Conservation (phyloP, 2,329 filamentous ascomycete genomes). For the Thielaviopsis cerberus region DNA sequence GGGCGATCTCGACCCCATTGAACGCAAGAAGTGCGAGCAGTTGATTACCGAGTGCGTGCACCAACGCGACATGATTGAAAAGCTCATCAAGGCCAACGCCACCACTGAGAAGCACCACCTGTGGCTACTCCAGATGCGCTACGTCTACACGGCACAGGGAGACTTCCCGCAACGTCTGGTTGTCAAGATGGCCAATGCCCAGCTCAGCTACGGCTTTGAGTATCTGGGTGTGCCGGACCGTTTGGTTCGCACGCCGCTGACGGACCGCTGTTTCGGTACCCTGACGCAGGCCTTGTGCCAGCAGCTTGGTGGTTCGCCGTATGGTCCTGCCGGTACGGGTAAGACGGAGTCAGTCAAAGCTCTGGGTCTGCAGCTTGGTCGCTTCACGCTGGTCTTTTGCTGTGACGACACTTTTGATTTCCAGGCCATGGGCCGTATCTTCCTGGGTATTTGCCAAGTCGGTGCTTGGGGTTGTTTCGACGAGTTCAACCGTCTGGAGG, state of each 20-base stretch:
- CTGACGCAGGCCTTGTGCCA: constrained; percentile 92
- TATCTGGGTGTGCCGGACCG: constrained; percentile 93
- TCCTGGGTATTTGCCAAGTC: constrained; percentile 96
- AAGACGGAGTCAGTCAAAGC: constrained; percentile 99
- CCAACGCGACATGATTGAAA: constrained; percentile 83
- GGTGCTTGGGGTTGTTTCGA: constrained; percentile 99
- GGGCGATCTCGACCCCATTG: constrained; percentile 68
- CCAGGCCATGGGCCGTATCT: constrained; percentile 98
- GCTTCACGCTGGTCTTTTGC: constrained; percentile 97
- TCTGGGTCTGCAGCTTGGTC: constrained; percentile 82
- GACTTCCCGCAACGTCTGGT: constrained; percentile 66
- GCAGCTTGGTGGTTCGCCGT: constrained; percentile 85
- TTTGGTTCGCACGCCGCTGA: constrained; percentile 88
- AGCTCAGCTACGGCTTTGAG: constrained; percentile 90
- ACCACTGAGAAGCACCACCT: constrained; percentile 62
- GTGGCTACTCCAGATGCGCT: constrained; percentile 95
- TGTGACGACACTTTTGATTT: constrained; percentile 99
- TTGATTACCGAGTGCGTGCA: constrained; percentile 98
- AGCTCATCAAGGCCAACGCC: constrained; percentile 59
- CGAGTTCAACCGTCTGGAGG: constrained; percentile 97
- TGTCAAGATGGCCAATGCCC: constrained; percentile 93
- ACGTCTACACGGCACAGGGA: constrained; percentile 63
- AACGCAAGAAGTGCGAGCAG: constrained; percentile 93
- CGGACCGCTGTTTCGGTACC: constrained; percentile 94
- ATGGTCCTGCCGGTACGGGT: constrained; percentile 90